Base-by-base conservation (phyloP, 2,329 filamentous ascomycete genomes). In the Colletotrichum incanum region DNA sequence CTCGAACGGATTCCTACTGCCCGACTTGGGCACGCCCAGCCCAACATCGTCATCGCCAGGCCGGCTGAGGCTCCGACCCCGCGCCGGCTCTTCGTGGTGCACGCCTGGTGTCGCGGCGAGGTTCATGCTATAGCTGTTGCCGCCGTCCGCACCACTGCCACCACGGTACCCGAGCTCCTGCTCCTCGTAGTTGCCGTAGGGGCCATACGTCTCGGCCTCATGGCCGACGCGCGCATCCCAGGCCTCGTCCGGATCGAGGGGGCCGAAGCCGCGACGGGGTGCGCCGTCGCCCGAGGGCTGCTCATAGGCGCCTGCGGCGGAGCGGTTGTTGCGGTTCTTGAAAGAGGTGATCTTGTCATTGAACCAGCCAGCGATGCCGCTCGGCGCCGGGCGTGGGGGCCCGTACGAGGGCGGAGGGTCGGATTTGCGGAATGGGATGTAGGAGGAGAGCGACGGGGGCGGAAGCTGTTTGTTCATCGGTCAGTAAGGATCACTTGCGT, bases 221-320 rank as follows among this genome's bases (percentile, higher is more conserved):
- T 91, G 87, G 70, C 93, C 93, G 5, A 97, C 93, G 72, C 93
- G 87, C 74, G 93, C 84, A 83, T 96, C 94, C 94, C 94, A 97
- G 2, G 94, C 93, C 78, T 95, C 93, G 79, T 97, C 94, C 1
- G 93, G 93, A 78, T 96, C 94, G 56, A 94, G 87, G 5, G 91
- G 86, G 1, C 91, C 90, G 80, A 93, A 92, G 28, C 90, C 90
- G 65, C 89, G 82, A 66, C 86, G 85, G 67, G 85, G 83, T 56
- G 84, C 83, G 43, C 81, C 74, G 26, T 77, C 78, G 54, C 81
- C 80, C 8, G 83, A 79, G 6, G 88, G 83, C 76, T 86, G 85
- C 76, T 95, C 93, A 84, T 94, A 95, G 58, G 92, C 92, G 75
- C 93, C 93, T 1, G 88, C 85, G 0, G 93, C 92, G 49, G 89